These are phyloP conservation scores for Bipolaris cookei DNA, from an alignment of 2,329 filamentous ascomycete genomes.

Conservation along the genomic window DNA sequence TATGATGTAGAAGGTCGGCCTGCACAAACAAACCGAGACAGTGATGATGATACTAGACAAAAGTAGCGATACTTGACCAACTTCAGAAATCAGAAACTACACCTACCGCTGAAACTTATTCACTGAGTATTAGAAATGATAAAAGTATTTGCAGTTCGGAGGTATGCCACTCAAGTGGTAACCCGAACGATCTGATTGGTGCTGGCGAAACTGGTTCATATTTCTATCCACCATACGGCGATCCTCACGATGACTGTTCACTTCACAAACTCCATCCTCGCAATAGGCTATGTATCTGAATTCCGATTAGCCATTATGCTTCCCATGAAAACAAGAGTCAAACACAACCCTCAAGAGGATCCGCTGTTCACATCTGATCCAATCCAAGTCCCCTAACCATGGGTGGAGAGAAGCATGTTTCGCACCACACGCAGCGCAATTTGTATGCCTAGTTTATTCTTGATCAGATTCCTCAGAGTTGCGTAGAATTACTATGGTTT, in stretches of 20 bases:
- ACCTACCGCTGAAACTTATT: too few species aligned
- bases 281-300: not conserved
- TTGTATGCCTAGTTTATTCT: not conserved
- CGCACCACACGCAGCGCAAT: not conserved
- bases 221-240: not conserved
- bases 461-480: not conserved
- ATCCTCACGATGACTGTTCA: not conserved
- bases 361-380: slow-evolving; percentile 8
- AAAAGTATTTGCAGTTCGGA: not conserved
- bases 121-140: too few species aligned
- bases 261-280: not conserved
- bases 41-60: too few species aligned
- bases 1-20: too few species aligned
- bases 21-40: too few species aligned
- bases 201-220: not conserved
- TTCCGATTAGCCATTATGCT: not conserved
- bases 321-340: not conserved
- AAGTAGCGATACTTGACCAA: too few species aligned
- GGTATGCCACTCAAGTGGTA: not conserved
- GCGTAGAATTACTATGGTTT: too few species aligned
- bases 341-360: not conserved
- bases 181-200: not conserved
- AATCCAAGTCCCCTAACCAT: not conserved
- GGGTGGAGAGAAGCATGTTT: not conserved
- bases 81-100: too few species aligned